A percentile compares a stretch with the other conserved stretches of the same genome.
Evolutionary conservation across 202 grass and related monocot species (phyloP).

Genomic region (Cymbopogon flexuosus): DNA sequence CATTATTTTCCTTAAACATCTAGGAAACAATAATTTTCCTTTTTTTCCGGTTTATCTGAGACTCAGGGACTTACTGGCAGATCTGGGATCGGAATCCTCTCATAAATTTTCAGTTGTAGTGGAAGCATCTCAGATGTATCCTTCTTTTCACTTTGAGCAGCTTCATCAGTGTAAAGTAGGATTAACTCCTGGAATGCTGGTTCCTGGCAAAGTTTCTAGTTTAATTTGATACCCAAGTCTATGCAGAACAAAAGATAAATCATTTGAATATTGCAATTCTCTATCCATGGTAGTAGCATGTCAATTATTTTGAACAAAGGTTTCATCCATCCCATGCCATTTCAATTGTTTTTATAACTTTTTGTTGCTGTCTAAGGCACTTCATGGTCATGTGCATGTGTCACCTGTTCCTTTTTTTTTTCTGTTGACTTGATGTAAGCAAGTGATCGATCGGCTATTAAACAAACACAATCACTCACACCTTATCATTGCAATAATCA

Average conservation of each 20-base stretch:
- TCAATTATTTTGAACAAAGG: not conserved
- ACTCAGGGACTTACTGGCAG: slow-evolving; percentile 59
- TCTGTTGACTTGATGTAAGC: not conserved
- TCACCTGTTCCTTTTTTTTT: not conserved
- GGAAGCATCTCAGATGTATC: slow-evolving; percentile 53
- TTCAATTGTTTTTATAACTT: not conserved
- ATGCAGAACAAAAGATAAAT: slow-evolving; percentile 9
- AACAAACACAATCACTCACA: not conserved
- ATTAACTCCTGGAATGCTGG: slow-evolving; percentile 93
- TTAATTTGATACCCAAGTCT: not conserved
- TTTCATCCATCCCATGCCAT: not conserved
- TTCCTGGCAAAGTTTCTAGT: slow-evolving; percentile 51
- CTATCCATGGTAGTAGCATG: not conserved
- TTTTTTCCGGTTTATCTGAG: not conserved
- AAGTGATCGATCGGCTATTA: slow-evolving; percentile 2
- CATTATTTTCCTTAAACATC: not conserved
- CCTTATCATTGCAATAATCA: not conserved
- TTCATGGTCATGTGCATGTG: not conserved
- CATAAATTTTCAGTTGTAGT: slow-evolving; percentile 86
- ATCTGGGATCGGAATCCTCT: slow-evolving; percentile 92
- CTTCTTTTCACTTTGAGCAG: slow-evolving; percentile 42
- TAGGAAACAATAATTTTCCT: not conserved
- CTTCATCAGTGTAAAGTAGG: slow-evolving; percentile 75
- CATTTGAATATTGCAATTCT: not conserved
- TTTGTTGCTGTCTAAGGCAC: not conserved